A percentile compares a stretch with the other conserved stretches of the same genome.
phyloP scores from a whole-genome alignment of 306 rosid genomes.

The Gillenia trifoliata region DNA sequence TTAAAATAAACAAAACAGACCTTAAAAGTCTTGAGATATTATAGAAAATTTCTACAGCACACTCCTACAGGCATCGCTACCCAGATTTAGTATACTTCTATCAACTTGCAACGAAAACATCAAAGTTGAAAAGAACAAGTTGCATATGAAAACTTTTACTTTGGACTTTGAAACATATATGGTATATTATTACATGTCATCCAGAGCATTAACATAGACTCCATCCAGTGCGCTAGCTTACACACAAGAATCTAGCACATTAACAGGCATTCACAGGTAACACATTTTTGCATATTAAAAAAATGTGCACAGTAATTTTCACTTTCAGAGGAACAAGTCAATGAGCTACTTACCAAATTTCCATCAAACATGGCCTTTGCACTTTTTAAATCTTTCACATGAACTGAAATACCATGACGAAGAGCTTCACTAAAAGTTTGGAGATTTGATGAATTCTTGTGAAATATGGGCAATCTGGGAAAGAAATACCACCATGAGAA shows the following conservation, averaged over 20 bases:
- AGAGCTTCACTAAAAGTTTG: conserved; percentile 56
- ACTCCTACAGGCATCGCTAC: not conserved
- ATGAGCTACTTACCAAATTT: conserved; percentile 54
- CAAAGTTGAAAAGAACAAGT: not conserved
- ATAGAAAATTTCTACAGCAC: not conserved
- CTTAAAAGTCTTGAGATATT: not conserved
- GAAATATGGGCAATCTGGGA: conserved; percentile 63
- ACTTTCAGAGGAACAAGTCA: not conserved
- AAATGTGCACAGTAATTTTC: not conserved
- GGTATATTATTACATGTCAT: not conserved
- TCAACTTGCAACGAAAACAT: not conserved
- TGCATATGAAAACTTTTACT: not conserved
- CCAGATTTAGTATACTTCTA: not conserved
- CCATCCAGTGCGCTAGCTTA: not conserved
- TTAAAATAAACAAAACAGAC: not conserved
- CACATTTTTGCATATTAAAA: not conserved
- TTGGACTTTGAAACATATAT: conserved; percentile 1
- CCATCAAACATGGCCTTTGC: conserved; percentile 76
- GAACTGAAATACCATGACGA: conserved; percentile 57
- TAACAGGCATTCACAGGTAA: not conserved
- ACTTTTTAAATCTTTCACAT: conserved; percentile 57
- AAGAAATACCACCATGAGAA: conserved; percentile 19
- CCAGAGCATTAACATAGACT: not conserved
- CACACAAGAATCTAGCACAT: not conserved
- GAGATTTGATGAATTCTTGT: conserved; percentile 47